These are phyloP conservation scores for Friedmanniomyces endolithicus DNA, from an alignment of 495 filamentous ascomycete genomes.

Conservation along the genomic window DNA sequence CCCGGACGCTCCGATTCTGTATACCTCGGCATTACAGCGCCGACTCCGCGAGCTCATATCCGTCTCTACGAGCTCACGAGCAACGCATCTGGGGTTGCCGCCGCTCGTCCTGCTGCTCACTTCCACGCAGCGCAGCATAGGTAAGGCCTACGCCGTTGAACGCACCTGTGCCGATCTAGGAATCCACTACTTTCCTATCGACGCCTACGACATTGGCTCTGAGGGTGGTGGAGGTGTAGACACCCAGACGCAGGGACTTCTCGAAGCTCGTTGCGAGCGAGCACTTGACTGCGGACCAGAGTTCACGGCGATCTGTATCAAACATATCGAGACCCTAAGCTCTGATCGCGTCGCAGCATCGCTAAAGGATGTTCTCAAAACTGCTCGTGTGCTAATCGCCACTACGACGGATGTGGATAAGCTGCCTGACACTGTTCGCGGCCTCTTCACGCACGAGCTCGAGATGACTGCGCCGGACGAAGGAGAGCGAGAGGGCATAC, in stretches of 20 bases:
- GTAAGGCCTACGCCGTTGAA: conserved; percentile 64
- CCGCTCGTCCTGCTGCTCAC: conserved; percentile 77
- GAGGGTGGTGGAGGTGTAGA: conserved; percentile 79
- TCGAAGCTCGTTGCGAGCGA: conserved; percentile 76
- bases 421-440: conserved; percentile 74
- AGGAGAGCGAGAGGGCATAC: conserved; percentile 75
- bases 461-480: conserved; percentile 91
- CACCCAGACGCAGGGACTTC: conserved; percentile 80
- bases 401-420: conserved; percentile 94
- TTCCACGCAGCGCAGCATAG: conserved; percentile 83
- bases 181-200: conserved; percentile 76
- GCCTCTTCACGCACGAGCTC: conserved; percentile 88
- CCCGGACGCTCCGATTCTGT: conserved; percentile 32
- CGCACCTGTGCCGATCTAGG: conserved; percentile 80
- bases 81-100: conserved; percentile 72
- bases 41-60: conserved; percentile 74
- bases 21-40: conserved; percentile 55
- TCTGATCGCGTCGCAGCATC: conserved; percentile 78
- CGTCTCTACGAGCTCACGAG: conserved; percentile 76
- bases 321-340: conserved; percentile 80
- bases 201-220: conserved; percentile 84
- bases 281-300: conserved; percentile 78
- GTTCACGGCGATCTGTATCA: conserved; percentile 68
- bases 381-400: conserved; percentile 69
- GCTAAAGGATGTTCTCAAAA: conserved; percentile 62